Evolutionary conservation across 192 early-diverging fungal species (phyloP), one percentile per base, ranked within the genome.

Genomic region (Umbelopsis isabellina): DNA sequence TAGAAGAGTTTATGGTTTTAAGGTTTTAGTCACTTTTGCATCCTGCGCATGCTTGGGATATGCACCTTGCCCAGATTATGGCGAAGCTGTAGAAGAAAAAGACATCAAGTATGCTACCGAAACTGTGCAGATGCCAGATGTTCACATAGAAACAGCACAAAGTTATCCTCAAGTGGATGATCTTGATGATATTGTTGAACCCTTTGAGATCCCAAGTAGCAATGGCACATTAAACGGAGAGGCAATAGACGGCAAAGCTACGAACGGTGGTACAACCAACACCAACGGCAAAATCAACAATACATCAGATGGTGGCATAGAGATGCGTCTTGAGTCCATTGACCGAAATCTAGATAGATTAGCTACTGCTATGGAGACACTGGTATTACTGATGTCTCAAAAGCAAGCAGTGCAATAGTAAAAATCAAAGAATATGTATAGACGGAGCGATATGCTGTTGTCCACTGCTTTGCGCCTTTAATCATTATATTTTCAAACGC

Each of bases 1-100:
- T 55, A 68, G 77, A 25, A 65, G 79, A 20, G 82, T 85, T 18
- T 83, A 83, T 76, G 84, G 68, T 8, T 76, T 85, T 66, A 83
- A 81, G 53, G 51, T 81, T 1, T n/a, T 83, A 11, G 10, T 82
- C 49, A 66, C 69, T 0, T 21, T 25, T 22, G 73, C 71, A 30
- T 67, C 69, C 0, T 72, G 70, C 0, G 79, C 68, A 0, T 55
- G 72, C 1, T 33, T 85, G 8, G 81, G 75, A 6, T 85, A 85
- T 53, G 74, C 80, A 9, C 27, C 68, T 15, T 77, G 76, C n/a
- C 84, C 84, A 2, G 49, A 75, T 27, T 85, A 85, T 50, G 75
- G 77, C 2, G 70, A 49, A 47, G 18, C 25, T 18, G 35, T 68
- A 10, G 76, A 81, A 23, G 65, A 67, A 66, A 49, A 71, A 15